Evolutionary conservation across 768 basidiomycete genomes (phyloP).

Genomic region (Leccinum disarticulatum): DNA sequence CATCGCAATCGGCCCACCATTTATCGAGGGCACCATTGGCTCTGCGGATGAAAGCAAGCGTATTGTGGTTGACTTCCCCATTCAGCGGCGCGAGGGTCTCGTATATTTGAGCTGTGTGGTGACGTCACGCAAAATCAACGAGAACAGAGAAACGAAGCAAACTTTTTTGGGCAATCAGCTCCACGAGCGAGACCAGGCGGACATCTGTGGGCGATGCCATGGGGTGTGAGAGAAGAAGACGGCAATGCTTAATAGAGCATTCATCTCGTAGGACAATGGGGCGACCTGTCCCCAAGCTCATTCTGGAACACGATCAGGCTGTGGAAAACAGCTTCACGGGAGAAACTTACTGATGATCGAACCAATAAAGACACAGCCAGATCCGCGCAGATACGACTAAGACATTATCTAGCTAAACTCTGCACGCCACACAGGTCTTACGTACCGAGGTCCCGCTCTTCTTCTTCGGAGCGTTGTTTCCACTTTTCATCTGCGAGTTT

Average conservation of each 20-base stretch:
- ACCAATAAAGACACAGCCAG: conserved; percentile 95
- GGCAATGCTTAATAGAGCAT: conserved; percentile 80
- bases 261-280: conserved; percentile 91
- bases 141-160: conserved; percentile 22
- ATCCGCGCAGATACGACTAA: conserved; percentile 88
- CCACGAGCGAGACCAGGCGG: conserved; percentile 82
- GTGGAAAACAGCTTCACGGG: not conserved
- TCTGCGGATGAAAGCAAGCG: conserved; percentile 82
- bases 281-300: conserved; percentile 89
- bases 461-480: conserved; percentile 71
- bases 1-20: conserved; percentile 90
- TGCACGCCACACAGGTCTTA: conserved; percentile 3
- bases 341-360: conserved; percentile 83
- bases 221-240: conserved; percentile 76
- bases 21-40: conserved; percentile 85
- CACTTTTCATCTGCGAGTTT: conserved; percentile 75
- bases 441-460: conserved; percentile 83
- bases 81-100: conserved; percentile 85
- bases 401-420: conserved; percentile 5
- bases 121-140: conserved; percentile 4
- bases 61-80: conserved; percentile 82
- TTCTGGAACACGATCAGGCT: conserved; percentile 45
- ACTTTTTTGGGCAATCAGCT: conserved; percentile 92
- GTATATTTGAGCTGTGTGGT: conserved; percentile 78
- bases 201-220: conserved; percentile 92